Conservation (phyloP, 192 early-diverging fungal species). For the Coemansia sp. region DNA sequence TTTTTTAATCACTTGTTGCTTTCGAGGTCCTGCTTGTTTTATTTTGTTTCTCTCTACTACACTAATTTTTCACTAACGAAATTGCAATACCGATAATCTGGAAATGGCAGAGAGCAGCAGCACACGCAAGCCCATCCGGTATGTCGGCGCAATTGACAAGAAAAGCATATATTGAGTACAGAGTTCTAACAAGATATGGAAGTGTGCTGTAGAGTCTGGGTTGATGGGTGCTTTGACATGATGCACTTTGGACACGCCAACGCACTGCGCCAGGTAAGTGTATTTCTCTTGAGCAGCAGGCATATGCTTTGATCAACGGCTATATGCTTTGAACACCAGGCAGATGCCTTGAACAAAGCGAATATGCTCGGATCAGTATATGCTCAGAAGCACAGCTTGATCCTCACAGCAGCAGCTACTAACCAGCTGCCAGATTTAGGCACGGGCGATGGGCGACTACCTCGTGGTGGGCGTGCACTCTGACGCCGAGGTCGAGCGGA, state of each 20-base stretch:
- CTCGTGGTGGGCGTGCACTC: slow-evolving; percentile 96
- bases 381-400: not conserved
- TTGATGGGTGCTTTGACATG: slow-evolving; percentile 96
- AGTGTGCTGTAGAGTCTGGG: slow-evolving; percentile 70
- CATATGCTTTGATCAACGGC: too few species aligned
- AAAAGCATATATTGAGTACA: not conserved
- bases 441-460: slow-evolving; percentile 92
- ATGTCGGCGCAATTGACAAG: slow-evolving; percentile 5
- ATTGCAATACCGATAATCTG: slow-evolving; percentile 1
- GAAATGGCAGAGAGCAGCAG: slow-evolving; percentile 12
- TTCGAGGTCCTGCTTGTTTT: too few species aligned
- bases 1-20: too few species aligned
- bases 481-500: slow-evolving; percentile 84
- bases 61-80: not conserved
- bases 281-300: too few species aligned
- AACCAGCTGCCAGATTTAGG: slow-evolving; percentile 52
- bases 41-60: not conserved
- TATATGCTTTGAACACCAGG: too few species aligned
- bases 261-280: slow-evolving; percentile 88
- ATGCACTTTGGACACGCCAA: slow-evolving; percentile 98
- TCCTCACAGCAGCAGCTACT: not conserved
- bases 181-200: not conserved
- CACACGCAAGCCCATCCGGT: slow-evolving; percentile 51
- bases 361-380: not conserved
- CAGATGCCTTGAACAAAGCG: too few species aligned